Evolutionary conservation across 768 basidiomycete genomes (phyloP).

Genomic region (Filobasidium wieringae): DNA sequence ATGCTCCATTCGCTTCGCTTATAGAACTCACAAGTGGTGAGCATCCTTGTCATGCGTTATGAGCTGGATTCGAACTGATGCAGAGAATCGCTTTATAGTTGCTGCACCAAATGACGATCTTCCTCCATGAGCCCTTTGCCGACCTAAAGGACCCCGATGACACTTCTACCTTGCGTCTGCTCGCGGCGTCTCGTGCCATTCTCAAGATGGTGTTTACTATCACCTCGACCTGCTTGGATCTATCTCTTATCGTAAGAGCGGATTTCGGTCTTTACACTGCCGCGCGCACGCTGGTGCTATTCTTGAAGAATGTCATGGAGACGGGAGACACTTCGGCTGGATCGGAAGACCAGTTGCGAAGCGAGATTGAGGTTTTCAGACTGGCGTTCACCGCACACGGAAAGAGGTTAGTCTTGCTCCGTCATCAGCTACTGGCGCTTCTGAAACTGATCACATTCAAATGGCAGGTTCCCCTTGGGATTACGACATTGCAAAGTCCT

Average conservation of each 20-base stretch:
- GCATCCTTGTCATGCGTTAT: background rate
- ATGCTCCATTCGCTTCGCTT: background rate
- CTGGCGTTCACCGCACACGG: conserved; percentile 10
- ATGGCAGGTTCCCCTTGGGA: conserved; percentile 12
- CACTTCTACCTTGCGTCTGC: conserved; percentile 5
- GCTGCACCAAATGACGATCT: conserved; percentile 6
- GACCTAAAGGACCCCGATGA: conserved; percentile 4
- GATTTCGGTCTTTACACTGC: conserved; percentile 8
- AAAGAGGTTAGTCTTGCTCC: background rate
- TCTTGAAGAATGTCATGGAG: conserved; percentile 1
- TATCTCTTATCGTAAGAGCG: background rate
- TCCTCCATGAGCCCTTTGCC: conserved; percentile 13
- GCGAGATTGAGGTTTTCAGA: conserved; percentile 15
- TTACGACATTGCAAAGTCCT: conserved; percentile 6
- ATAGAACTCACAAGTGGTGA: conserved; percentile 8
- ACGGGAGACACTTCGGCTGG: conserved; percentile 9
- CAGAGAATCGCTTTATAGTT: background rate
- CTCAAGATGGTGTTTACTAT: conserved; percentile 13
- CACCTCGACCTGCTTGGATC: conserved; percentile 8
- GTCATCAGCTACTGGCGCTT: background rate
- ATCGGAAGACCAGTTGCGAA: background rate
- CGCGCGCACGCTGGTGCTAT: conserved; percentile 6
- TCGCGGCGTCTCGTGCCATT: conserved; percentile 7
- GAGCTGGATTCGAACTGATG: background rate
- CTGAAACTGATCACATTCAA: too few species aligned